A percentile compares a stretch with the other conserved stretches of the same genome.
Evolutionary conservation across 352 stramenopile genomes (phyloP).

Genomic region (Phytophthora citricola): DNA sequence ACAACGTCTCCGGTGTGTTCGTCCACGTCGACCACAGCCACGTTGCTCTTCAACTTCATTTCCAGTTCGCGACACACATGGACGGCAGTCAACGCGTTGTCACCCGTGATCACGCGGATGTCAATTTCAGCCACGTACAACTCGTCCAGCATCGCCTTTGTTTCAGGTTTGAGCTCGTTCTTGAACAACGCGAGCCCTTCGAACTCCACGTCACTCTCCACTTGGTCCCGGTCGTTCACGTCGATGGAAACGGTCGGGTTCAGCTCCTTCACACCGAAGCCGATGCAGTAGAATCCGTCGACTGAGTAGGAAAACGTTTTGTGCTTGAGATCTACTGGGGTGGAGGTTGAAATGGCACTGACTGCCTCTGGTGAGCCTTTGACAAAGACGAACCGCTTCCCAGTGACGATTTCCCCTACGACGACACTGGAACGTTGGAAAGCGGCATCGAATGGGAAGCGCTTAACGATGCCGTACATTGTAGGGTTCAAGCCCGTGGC

Average conservation of each 20-base stretch:
- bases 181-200: conserved; percentile 83
- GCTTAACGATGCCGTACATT: conserved; percentile 54
- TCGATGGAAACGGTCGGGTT: conserved; percentile 11
- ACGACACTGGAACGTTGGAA: conserved; percentile 59
- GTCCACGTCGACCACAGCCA: conserved; percentile 53
- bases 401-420: conserved; percentile 44
- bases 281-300: conserved; percentile 74
- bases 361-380: conserved; percentile 64
- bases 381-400: conserved; percentile 49
- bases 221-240: conserved; percentile 35
- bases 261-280: conserved; percentile 46
- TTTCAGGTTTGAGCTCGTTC: conserved; percentile 85
- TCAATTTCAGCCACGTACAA: conserved; percentile 69
- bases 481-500: conserved; percentile 34
- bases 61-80: conserved; percentile 49
- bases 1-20: conserved; percentile 19
- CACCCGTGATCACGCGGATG: conserved; percentile 83
- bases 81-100: conserved; percentile 65
- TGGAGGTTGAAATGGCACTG: conserved; percentile 28
- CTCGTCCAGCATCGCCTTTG: conserved; percentile 64
- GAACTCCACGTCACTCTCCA: conserved; percentile 73
- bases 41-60: conserved; percentile 48
- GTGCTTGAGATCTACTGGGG: conserved; percentile 60
- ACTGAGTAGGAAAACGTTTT: conserved; percentile 52
- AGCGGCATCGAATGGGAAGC: conserved; percentile 58